Evolutionary conservation across 202 grass and related monocot species (phyloP).

Genomic region (Cymbopogon flexuosus): DNA sequence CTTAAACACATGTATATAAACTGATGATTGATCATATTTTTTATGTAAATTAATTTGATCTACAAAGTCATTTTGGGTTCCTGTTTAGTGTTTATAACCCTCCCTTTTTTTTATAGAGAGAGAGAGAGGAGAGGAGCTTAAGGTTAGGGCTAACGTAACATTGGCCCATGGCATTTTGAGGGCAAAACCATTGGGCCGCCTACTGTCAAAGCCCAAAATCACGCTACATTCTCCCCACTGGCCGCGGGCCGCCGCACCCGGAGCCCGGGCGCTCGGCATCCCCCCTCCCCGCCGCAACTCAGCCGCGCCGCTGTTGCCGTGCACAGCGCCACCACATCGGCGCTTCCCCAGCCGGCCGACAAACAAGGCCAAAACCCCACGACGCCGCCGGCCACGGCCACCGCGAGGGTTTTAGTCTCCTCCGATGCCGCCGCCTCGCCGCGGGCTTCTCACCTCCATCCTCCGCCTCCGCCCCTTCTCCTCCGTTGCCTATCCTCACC

Average conservation of each 20-base stretch:
- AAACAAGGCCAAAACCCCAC: slow-evolving; percentile 28
- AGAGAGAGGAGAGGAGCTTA: too few species aligned
- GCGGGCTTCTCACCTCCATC: slow-evolving; percentile 33
- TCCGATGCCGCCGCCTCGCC: slow-evolving; percentile 44
- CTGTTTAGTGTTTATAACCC: background rate
- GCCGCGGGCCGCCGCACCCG: background rate
- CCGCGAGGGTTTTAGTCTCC: slow-evolving; percentile 45
- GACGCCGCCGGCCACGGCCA: slow-evolving; percentile 20
- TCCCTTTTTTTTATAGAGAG: too few species aligned
- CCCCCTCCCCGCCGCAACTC: background rate
- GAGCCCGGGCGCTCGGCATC: background rate
- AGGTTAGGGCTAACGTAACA: too few species aligned
- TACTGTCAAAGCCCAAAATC: background rate
- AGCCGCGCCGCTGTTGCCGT: background rate
- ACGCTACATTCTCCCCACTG: background rate
- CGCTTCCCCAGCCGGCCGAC: background rate
- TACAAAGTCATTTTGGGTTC: background rate
- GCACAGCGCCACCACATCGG: background rate
- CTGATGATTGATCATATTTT: background rate
- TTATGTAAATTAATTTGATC: background rate
- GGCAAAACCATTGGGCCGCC: background rate
- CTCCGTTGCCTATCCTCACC: slow-evolving; percentile 24
- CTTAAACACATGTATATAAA: background rate
- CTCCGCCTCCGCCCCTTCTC: slow-evolving; percentile 39
- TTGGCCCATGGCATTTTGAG: background rate